Conservation (phyloP, 352 stramenopile species). For the Thraustochytrium sp. region DNA sequence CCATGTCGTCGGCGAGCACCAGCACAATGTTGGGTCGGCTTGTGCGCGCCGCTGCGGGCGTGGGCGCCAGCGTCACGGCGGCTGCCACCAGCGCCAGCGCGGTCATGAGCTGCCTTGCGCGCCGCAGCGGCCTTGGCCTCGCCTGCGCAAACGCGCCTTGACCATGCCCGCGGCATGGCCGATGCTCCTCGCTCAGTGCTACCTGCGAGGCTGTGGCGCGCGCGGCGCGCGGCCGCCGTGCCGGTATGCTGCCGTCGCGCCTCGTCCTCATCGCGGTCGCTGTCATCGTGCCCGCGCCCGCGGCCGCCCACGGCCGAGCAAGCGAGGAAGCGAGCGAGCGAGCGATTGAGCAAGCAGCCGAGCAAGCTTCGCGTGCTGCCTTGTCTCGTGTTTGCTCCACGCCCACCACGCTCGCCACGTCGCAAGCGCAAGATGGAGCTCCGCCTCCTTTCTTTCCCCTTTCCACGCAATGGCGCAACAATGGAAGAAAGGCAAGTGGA, state of each 20-base stretch:
- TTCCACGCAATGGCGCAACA: not conserved
- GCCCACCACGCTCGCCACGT: not conserved
- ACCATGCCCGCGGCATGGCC: too few species aligned
- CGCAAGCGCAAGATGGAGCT: not conserved
- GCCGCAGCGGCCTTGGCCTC: not conserved
- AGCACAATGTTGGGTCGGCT: constrained; percentile 16
- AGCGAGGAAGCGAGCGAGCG: too few species aligned
- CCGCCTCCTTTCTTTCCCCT: not conserved
- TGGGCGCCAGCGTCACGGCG: not conserved
- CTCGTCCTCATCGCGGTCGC: too few species aligned
- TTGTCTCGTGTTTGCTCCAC: not conserved
- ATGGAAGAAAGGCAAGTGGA: not conserved
- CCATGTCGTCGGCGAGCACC: constrained; percentile 14
- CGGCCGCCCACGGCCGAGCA: too few species aligned
- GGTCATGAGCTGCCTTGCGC: too few species aligned
- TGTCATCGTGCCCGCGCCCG: too few species aligned
- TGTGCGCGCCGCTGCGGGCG: not conserved
- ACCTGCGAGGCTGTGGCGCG: too few species aligned
- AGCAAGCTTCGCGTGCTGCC: not conserved
- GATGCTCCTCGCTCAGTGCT: too few species aligned
- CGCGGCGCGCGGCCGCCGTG: too few species aligned
- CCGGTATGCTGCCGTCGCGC: too few species aligned
- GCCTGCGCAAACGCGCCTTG: not conserved
- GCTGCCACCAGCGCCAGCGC: not conserved
- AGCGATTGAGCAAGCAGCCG: too few species aligned